A percentile compares a stretch with the other conserved stretches of the same genome.
phyloP scores from a whole-genome alignment of 257 asterid genomes.

The Solanum appendiculatum region DNA sequence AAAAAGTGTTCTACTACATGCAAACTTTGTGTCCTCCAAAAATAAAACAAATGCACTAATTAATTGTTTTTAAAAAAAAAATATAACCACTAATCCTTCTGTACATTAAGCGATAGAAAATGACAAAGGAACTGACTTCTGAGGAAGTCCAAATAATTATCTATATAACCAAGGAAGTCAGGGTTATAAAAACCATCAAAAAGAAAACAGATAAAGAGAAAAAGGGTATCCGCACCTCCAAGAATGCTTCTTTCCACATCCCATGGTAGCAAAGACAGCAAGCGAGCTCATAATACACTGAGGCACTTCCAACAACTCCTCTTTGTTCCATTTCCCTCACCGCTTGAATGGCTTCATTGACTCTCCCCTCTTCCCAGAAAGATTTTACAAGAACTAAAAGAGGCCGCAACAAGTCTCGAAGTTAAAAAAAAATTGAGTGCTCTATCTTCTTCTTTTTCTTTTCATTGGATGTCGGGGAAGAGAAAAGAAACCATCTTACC shows the following conservation, averaged over 20 bases:
- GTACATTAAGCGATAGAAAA: background rate
- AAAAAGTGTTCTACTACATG: background rate
- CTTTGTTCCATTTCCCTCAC: constrained; percentile 90
- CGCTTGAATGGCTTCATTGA: constrained; percentile 65
- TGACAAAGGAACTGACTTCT: background rate
- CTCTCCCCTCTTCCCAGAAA: constrained; percentile 85
- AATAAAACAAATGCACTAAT: background rate
- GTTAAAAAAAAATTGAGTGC: background rate
- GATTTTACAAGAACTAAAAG: constrained; percentile 77
- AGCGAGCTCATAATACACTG: constrained; percentile 93
- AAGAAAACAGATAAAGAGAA: background rate
- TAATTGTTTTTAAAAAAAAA: background rate
- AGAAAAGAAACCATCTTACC: constrained; percentile 27
- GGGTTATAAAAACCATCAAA: background rate
- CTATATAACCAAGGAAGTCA: background rate
- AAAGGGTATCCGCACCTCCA: constrained; percentile 49
- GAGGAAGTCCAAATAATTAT: background rate
- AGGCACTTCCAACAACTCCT: constrained; percentile 68
- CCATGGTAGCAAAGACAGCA: constrained; percentile 96
- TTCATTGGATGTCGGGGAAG: background rate
- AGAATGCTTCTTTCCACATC: constrained; percentile 64
- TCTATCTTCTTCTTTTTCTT: background rate
- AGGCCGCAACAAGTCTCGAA: background rate
- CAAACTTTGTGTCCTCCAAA: background rate
- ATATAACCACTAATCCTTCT: background rate